Evolutionary conservation across 139 green algal species (phyloP).

Genomic region (Zygnema cylindricum): DNA sequence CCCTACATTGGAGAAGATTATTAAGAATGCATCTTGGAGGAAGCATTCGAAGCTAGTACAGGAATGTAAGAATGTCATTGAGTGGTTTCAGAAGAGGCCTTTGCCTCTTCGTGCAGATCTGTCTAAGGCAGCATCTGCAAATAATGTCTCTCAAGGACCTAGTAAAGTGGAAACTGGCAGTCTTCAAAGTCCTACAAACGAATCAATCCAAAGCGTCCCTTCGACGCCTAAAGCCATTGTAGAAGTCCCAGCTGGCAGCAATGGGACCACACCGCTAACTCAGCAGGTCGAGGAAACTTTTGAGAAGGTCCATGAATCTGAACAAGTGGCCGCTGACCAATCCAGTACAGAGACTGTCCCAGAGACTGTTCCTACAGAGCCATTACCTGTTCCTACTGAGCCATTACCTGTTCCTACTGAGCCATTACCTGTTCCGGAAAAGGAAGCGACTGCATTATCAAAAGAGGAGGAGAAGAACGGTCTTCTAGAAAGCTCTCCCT

Average conservation of each 20-base stretch:
- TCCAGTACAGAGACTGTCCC: neutral
- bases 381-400: neutral
- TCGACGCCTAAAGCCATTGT: neutral
- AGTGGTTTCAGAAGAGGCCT: constrained; percentile 36
- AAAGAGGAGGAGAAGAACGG: no score
- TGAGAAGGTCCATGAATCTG: neutral
- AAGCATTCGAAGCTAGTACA: constrained; percentile 52
- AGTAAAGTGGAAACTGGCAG: neutral
- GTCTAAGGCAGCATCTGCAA: constrained; percentile 11
- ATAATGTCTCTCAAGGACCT: neutral
- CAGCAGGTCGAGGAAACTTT: neutral
- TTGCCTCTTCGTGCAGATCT: constrained; percentile 1
- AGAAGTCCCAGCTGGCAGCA: neutral
- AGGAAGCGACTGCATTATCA: no score
- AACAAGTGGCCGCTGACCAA: neutral
- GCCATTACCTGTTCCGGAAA: neutral
- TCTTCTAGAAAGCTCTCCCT: no score
- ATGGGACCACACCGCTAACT: neutral
- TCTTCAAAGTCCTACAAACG: neutral
- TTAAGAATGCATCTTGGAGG: constrained; percentile 54
- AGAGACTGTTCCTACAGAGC: neutral
- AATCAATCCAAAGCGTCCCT: neutral
- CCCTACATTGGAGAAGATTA: constrained; percentile 57
- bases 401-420: neutral
- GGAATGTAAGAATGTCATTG: constrained; percentile 58